Percentiles rank a stretch among this genome's conserved stretches.
These are phyloP conservation scores for Taphrina flavorubra DNA, from an alignment of 1,139 yeast species.

Conservation along the genomic window DNA sequence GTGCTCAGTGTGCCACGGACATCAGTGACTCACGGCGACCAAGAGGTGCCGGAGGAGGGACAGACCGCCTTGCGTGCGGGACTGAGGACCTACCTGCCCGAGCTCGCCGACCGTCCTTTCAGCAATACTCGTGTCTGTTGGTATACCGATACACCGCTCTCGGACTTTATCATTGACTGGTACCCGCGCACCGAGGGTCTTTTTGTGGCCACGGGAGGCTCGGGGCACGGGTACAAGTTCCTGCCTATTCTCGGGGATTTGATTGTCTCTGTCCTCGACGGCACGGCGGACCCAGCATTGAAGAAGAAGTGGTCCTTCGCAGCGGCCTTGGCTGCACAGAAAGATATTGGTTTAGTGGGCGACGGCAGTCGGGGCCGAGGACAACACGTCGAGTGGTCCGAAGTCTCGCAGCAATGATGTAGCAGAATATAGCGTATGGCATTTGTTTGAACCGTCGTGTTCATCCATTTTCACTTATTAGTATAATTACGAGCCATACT, in stretches of 20 bases:
- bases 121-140: constrained; percentile 53
- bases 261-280: constrained; percentile 24
- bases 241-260: constrained; percentile 38
- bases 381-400: constrained; percentile 21
- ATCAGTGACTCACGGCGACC: constrained; percentile 25
- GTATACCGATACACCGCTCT: constrained; percentile 57
- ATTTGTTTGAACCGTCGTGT: background rate
- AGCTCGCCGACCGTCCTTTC: constrained; percentile 45
- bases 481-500: constrained; percentile 44
- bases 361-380: constrained; percentile 40
- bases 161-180: constrained; percentile 55
- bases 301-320: constrained; percentile 21
- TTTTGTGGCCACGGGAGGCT: constrained; percentile 58
- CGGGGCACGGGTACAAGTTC: constrained; percentile 52
- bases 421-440: constrained; percentile 6
- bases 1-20: constrained; percentile 32
- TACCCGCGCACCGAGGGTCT: constrained; percentile 54
- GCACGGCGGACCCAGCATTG: constrained; percentile 4
- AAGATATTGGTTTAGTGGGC: background rate
- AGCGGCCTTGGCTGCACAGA: constrained; percentile 6
- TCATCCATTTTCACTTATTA: background rate
- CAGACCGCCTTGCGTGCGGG: constrained; percentile 44
- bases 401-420: constrained; percentile 8
- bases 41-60: constrained; percentile 45
- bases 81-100: constrained; percentile 41